Base-by-base conservation (phyloP, 106 monocot genomes). In the Cymbidium sinense region DNA sequence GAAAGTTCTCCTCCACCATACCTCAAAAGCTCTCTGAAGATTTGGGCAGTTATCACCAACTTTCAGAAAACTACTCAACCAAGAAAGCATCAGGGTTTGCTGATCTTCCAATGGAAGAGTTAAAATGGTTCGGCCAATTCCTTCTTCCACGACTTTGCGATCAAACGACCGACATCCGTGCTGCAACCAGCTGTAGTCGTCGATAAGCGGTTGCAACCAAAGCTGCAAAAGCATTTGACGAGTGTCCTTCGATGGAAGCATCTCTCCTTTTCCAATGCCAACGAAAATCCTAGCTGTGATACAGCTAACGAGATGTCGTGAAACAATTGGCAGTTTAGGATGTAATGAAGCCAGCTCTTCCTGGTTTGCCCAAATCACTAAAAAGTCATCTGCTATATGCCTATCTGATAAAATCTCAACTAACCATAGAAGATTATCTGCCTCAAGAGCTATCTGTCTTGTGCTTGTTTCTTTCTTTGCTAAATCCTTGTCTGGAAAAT, bases 1-100 rank as follows among this genome's bases (percentile, higher is more conserved):
- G 75, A 99, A 99, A 70, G 99, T 99, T 35, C 99, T 86, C 73
- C 89, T 89, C 96, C 96, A 99, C 96, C 96, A 96, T 20, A 96
- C 91, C 79, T 96, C 96, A 79, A 99, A 99, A 25, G 99, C 99
- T 74, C 91, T 90, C 77, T 99, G 92, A 19, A 99, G 91, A 84
- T 99, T 95, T 20, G 99, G 99, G 76, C 99, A 99, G 70, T 87
- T 89, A 74, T 95, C 91, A 5, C 99, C 99, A 43, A 89, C 89
- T 76, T 93, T 99, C 76, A 99, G 84, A 82, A 99, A 99, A 58
- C 90, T 94, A 15, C 95, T 90, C 80, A 99, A 79, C 99, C 99
- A 99, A 0, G 87, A 87, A 2, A 99, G 92, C 78, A 99, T 77
- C 64, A 99, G 87, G 43, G 62, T 91, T 85, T 99, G 99, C 83